Base-by-base conservation (phyloP, 202 grass and related monocot species). In the Panicum hallii region DNA sequence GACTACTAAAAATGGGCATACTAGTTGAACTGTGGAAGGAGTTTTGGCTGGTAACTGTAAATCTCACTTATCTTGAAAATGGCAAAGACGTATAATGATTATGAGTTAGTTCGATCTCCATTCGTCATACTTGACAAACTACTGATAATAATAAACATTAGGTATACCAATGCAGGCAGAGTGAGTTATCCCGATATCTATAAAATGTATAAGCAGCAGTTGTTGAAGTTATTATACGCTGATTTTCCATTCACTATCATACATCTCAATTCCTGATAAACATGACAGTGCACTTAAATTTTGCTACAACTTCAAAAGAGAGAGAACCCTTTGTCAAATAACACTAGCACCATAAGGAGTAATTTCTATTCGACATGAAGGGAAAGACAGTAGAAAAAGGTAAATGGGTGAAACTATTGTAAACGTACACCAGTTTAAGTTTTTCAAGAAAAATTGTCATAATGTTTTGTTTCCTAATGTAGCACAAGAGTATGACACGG, bases 1-100 rank as follows among this genome's bases (percentile, higher is more conserved):
- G 26, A 20, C 63, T 63, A 70, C 63, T 47, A 71, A 70, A 56
- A 85, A 77, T 78, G 53, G 13, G 38, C n/a, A 67, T 70, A 65
- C 9, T 53, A 57, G 13, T 70, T 50, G 19, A 49, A 49, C 26
- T 30, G 28, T 52, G 15, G 71, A 40, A 71, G 34, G 75, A 66
- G 46, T 52, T 72, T 70, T 32, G 70, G 71, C 22, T 44, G 32
- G 70, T 52, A 72, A 30, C 40, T 70, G 63, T 32, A 52, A 28
- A 63, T 30, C 74, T 17, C 40, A 67, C 32, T 69, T 71, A 64
- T 43, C 49, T 61, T 44, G 15, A 74, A 62, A 63, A 19, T 63
- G 60, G 38, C 45, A 52, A 64, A 62, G 1, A 3, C 53, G 23
- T 70, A 54, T 78, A 65, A 64, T 42, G 4, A 38, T 54, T 65